phyloP scores from a whole-genome alignment of 2,329 filamentous ascomycete genomes.

The Ceratocystis smalleyi region DNA sequence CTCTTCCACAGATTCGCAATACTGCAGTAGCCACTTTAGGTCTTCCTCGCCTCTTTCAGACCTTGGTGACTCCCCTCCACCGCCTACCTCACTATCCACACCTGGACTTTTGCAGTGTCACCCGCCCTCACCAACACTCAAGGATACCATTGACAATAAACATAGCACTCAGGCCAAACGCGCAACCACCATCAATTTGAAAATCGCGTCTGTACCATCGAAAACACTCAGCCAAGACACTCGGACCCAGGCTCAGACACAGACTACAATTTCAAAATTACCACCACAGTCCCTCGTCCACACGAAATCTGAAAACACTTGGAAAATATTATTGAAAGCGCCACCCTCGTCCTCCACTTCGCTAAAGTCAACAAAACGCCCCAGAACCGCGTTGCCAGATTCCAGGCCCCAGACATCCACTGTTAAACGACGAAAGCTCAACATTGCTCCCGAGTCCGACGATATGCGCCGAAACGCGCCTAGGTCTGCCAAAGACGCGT shows the following conservation, averaged over 20 bases:
- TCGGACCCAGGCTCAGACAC: not conserved
- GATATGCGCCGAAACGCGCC: constrained; percentile 19
- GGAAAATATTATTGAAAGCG: constrained; percentile 6
- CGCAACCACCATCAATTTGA: not conserved
- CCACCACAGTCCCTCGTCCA: not conserved
- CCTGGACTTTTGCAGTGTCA: not conserved
- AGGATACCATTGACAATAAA: not conserved
- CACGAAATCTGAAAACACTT: constrained; percentile 11
- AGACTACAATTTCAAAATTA: not conserved
- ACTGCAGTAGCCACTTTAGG: constrained; percentile 24
- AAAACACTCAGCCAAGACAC: not conserved
- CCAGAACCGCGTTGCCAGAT: constrained; percentile 13
- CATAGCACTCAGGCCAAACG: not conserved
- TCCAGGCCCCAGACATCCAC: not conserved
- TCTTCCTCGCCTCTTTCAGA: constrained; percentile 41
- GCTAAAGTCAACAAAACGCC: constrained; percentile 7
- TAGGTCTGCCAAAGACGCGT: constrained; percentile 35
- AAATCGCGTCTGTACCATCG: not conserved
- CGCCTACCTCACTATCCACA: constrained; percentile 22
- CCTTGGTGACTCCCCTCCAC: constrained; percentile 39
- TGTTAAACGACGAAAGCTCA: constrained; percentile 12
- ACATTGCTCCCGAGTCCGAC: not conserved
- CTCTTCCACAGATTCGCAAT: not conserved
- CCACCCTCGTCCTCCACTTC: not conserved
- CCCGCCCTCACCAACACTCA: not conserved